Evolutionary conservation across 2,329 filamentous ascomycete species (phyloP).

Genomic region (Rugonectria rugulosa): DNA sequence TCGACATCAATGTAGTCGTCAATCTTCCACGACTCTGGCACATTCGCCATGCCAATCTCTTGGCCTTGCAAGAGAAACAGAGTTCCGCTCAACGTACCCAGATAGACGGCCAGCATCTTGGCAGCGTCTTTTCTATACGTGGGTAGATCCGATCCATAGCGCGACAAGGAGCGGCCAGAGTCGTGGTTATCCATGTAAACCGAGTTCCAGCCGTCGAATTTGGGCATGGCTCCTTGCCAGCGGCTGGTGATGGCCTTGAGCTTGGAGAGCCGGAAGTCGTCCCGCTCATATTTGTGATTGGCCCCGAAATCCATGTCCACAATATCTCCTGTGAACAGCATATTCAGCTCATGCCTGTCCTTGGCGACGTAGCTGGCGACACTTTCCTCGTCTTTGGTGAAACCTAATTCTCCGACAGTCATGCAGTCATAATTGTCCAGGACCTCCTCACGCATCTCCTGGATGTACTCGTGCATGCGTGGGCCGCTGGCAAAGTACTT

Average conservation of each 20-base stretch:
- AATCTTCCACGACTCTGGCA: constrained; percentile 50
- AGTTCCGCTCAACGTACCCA: constrained; percentile 52
- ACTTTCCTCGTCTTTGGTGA: constrained; percentile 47
- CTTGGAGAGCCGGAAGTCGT: constrained; percentile 46
- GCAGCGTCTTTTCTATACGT: constrained; percentile 48
- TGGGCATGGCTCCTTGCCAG: constrained; percentile 49
- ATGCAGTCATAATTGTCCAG: constrained; percentile 60
- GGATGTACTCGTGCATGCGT: constrained; percentile 53
- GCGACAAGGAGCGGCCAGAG: constrained; percentile 57
- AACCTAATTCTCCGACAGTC: constrained; percentile 51
- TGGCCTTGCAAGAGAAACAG: constrained; percentile 60
- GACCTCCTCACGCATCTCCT: constrained; percentile 46
- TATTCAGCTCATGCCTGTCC: constrained; percentile 45
- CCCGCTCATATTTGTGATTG: constrained; percentile 48
- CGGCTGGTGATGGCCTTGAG: constrained; percentile 45
- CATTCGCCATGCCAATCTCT: constrained; percentile 60
- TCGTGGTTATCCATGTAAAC: constrained; percentile 65
- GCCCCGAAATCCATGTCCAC: constrained; percentile 43
- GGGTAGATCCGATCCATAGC: constrained; percentile 52
- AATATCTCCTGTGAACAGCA: constrained; percentile 39
- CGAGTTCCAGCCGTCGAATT: constrained; percentile 55
- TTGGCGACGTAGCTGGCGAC: constrained; percentile 58
- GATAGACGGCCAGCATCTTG: constrained; percentile 56
- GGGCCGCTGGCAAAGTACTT: constrained; percentile 62
- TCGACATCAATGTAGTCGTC: constrained; percentile 55